Conservation (phyloP, 2,329 filamentous ascomycete species). For the Neofusicoccum laricinum region DNA sequence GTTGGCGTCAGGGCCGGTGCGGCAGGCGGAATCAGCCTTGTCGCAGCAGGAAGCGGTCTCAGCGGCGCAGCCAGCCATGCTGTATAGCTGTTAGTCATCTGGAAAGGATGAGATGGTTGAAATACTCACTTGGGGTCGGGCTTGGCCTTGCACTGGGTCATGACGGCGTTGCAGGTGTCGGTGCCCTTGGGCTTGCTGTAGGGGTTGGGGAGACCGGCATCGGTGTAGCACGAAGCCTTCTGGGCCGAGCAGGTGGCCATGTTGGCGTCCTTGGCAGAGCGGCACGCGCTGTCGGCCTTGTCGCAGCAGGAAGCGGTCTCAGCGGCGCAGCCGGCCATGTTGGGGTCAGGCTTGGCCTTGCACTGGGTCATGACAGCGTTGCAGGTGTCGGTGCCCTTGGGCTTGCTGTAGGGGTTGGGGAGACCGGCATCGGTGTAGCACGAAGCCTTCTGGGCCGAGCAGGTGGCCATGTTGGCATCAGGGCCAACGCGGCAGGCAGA, state of each 20-base stretch:
- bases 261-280: background rate
- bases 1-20: background rate
- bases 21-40: background rate
- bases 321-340: background rate
- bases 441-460: background rate
- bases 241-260: background rate
- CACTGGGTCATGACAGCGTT: background rate
- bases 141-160: background rate
- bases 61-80: background rate
- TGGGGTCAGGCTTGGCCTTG: background rate
- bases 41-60: background rate
- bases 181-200: background rate
- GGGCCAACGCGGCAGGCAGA: background rate
- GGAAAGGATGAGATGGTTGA: too few relatives aligned
- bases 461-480: slow-evolving; percentile 8
- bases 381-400: background rate
- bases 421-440: background rate
- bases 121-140: background rate
- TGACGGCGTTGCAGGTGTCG: background rate
- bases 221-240: background rate
- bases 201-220: background rate
- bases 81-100: background rate
- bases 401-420: background rate
- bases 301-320: background rate
- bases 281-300: background rate